Evolutionary conservation across 805 yeast genomes (phyloP).

Genomic region (Metschnikowia cubensis): DNA sequence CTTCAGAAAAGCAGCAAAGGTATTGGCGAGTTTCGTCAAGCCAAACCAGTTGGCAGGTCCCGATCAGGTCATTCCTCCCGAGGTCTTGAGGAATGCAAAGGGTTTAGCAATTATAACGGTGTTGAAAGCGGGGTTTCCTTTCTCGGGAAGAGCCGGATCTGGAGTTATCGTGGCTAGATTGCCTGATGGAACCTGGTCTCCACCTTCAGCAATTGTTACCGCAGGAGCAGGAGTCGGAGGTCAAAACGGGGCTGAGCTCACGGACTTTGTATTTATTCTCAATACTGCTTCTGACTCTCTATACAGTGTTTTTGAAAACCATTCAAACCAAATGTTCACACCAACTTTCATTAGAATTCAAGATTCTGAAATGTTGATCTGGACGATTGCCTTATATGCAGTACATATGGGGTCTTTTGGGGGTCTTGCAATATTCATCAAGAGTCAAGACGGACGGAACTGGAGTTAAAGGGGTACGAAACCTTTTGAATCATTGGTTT

Average conservation of each 20-base stretch:
- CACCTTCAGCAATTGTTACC: slow-evolving; percentile 91
- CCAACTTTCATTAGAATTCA: no score
- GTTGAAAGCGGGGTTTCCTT: slow-evolving; percentile 93
- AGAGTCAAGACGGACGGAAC: no score
- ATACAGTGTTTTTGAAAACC: no score
- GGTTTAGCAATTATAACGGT: slow-evolving; percentile 92
- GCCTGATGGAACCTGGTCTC: slow-evolving; percentile 96
- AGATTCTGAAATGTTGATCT: no score
- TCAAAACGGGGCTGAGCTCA: slow-evolving; percentile 91
- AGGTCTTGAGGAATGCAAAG: slow-evolving; percentile 79
- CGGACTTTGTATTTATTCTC: slow-evolving; percentile 91
- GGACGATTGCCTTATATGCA: no score
- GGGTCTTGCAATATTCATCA: no score
- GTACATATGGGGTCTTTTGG: no score
- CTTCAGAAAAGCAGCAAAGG: slow-evolving; percentile 83
- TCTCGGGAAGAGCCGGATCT: slow-evolving; percentile 96
- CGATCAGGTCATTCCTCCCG: slow-evolving; percentile 85
- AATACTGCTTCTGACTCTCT: slow-evolving; percentile 79
- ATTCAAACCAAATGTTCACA: no score
- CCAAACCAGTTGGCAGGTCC: slow-evolving; percentile 93
- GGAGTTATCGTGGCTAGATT: slow-evolving; percentile 92
- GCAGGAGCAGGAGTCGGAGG: slow-evolving; percentile 99
- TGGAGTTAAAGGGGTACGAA: no score
- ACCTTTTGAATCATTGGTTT: no score
- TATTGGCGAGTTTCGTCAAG: slow-evolving; percentile 83